phyloP scores from a whole-genome alignment of 2,329 filamentous ascomycete species.

The Shiraia bambusicola region DNA sequence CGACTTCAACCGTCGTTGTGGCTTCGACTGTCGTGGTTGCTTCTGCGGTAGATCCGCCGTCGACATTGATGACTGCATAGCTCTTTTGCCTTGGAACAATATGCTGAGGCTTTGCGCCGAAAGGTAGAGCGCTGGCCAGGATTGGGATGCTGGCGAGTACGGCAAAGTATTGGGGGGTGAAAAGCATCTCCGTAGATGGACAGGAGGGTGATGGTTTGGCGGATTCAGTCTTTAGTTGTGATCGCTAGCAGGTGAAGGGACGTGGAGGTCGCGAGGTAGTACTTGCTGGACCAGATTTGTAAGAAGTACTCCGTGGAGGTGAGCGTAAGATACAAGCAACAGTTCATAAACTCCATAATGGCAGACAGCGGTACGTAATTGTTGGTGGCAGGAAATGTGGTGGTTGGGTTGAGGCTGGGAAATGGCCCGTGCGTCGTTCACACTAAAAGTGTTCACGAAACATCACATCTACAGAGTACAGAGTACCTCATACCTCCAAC shows the following conservation, averaged over 20 bases:
- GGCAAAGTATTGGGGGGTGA: slow-evolving; percentile 22
- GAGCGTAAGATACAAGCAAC: slow-evolving; percentile 12
- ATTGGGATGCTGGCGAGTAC: slow-evolving; percentile 26
- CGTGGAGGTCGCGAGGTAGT: slow-evolving; percentile 9
- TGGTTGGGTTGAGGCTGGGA: slow-evolving; percentile 30
- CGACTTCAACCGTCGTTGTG: slow-evolving; percentile 32
- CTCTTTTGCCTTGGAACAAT: slow-evolving; percentile 32
- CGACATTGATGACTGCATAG: slow-evolving; percentile 45
- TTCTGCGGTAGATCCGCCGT: slow-evolving; percentile 35
- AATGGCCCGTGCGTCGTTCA: slow-evolving; percentile 12
- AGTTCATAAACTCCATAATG: slow-evolving; percentile 24
- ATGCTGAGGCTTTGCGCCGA: slow-evolving; percentile 23
- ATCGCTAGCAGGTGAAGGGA: slow-evolving; percentile 9
- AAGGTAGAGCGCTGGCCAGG: slow-evolving; percentile 26
- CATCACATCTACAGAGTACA: not conserved
- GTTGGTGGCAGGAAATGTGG: slow-evolving; percentile 32
- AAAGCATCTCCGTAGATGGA: slow-evolving; percentile 26
- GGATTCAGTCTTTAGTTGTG: slow-evolving; percentile 2
- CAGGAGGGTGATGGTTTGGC: slow-evolving; percentile 11
- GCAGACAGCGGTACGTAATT: slow-evolving; percentile 16
- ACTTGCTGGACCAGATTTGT: slow-evolving; percentile 12
- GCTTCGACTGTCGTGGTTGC: slow-evolving; percentile 25
- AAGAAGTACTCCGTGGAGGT: slow-evolving; percentile 5
- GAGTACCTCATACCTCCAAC: not conserved
- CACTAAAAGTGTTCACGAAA: not conserved